Percentiles rank a stretch among this genome's conserved stretches.
phyloP scores from a whole-genome alignment of 176 grass and related monocot species.

The Poa pratensis region DNA sequence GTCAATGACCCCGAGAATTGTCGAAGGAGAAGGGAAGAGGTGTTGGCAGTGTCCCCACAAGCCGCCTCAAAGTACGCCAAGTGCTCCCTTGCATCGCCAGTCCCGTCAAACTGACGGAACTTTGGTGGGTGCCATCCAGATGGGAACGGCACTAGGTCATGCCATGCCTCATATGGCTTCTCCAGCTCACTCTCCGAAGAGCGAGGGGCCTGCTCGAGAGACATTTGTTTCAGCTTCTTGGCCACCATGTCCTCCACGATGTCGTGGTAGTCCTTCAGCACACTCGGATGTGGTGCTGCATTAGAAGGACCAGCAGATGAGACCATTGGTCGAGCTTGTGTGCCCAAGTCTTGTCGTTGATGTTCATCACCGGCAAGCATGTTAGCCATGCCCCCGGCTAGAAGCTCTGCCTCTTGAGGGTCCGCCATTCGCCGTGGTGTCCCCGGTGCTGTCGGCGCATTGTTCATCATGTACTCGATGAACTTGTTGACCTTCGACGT shows the following conservation, averaged over 20 bases:
- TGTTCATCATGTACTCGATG: not conserved
- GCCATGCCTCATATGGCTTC: not conserved
- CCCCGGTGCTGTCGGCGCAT: accelerated
- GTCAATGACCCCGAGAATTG: not conserved
- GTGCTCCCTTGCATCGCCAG: not conserved
- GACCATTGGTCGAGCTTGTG: too few species aligned
- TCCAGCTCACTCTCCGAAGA: not conserved
- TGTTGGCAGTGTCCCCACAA: not conserved
- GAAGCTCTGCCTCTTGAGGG: not conserved
- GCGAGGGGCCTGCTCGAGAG: not conserved
- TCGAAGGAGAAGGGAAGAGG: not conserved
- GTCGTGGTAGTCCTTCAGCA: not conserved
- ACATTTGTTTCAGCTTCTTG: not conserved
- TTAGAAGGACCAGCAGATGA: too few species aligned
- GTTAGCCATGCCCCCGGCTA: too few species aligned
- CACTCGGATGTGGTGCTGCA: not conserved
- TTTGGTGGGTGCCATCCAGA: not conserved
- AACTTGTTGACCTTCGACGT: not conserved
- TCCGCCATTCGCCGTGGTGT: not conserved
- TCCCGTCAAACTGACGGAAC: not conserved
- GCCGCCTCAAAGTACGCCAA: not conserved
- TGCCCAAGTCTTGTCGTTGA: accelerated
- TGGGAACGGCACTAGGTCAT: not conserved
- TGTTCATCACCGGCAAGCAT: too few species aligned
- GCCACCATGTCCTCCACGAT: not conserved